Evolutionary conservation across 495 filamentous ascomycete species (phyloP).

Genomic region (Aspergillus olivimuriae): DNA sequence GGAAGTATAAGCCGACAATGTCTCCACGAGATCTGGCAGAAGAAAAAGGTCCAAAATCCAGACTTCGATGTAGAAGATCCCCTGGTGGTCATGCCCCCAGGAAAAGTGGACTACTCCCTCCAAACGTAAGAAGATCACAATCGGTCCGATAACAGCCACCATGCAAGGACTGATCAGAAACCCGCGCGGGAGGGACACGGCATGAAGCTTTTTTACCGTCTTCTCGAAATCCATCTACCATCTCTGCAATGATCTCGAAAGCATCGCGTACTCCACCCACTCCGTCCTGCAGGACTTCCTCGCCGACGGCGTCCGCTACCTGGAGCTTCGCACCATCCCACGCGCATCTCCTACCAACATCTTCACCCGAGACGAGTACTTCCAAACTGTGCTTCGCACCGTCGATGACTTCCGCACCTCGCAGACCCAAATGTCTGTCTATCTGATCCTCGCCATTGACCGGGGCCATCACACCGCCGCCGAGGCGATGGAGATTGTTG

Average conservation of each 20-base stretch:
- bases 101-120: constrained; percentile 65
- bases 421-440: constrained; percentile 40
- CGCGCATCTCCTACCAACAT: constrained; percentile 46
- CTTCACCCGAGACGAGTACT: constrained; percentile 57
- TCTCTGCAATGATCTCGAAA: constrained; percentile 53
- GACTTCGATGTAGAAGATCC: constrained; percentile 57
- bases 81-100: constrained; percentile 57
- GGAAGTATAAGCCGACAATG: constrained; percentile 72
- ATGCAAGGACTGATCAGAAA: background rate
- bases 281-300: constrained; percentile 67
- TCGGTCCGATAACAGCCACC: background rate
- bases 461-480: constrained; percentile 47
- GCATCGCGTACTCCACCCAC: constrained; percentile 56
- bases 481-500: constrained; percentile 54
- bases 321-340: constrained; percentile 79
- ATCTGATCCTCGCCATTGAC: constrained; percentile 73
- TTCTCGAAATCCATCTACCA: constrained; percentile 75
- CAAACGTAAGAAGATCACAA: constrained; percentile 43
- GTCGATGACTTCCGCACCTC: constrained; percentile 42
- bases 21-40: constrained; percentile 68
- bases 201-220: constrained; percentile 62
- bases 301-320: constrained; percentile 66
- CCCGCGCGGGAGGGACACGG: constrained; percentile 3
- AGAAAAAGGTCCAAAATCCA: constrained; percentile 46
- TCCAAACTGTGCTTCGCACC: constrained; percentile 54